Conservation (phyloP, 352 stramenopile species). For the Elongisporangium undulatum region DNA sequence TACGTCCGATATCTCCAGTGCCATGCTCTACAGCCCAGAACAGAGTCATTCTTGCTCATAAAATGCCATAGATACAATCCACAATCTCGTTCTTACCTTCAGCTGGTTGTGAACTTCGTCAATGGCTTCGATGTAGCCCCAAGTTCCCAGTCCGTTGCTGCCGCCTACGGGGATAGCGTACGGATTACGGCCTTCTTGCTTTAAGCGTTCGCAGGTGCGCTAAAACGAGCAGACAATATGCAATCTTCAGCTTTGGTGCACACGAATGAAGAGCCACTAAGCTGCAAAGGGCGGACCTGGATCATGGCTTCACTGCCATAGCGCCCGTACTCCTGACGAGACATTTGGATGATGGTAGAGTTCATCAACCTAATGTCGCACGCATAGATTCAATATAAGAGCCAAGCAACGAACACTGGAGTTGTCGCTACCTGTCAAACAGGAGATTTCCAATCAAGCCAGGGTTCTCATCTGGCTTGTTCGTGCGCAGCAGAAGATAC, state of each 20-base stretch:
- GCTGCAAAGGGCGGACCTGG: conserved; percentile 25
- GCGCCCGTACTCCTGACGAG: conserved; percentile 70
- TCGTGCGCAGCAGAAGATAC: conserved; percentile 87
- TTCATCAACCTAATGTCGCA: conserved; percentile 47
- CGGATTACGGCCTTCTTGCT: conserved; percentile 44
- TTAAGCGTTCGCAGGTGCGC: conserved; percentile 63
- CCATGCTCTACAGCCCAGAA: conserved; percentile 19
- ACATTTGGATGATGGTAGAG: conserved; percentile 75
- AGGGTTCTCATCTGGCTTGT: conserved; percentile 68
- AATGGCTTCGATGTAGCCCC: conserved; percentile 91
- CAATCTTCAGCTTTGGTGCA: background rate
- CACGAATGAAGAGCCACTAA: background rate
- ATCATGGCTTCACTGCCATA: conserved; percentile 82
- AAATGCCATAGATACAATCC: background rate
- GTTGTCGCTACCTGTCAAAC: conserved; percentile 50
- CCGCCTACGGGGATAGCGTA: conserved; percentile 86
- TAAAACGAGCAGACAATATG: conserved; percentile 4
- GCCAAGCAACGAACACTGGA: background rate
- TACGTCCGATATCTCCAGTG: conserved; percentile 69
- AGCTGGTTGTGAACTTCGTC: conserved; percentile 86
- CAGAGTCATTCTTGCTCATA: background rate
- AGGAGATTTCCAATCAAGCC: conserved; percentile 71
- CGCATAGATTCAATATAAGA: conserved; percentile 1
- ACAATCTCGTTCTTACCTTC: conserved; percentile 17
- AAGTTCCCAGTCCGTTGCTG: conserved; percentile 91